Evolutionary conservation across 2,329 filamentous ascomycete genomes (phyloP), one percentile per base, ranked within the genome.

Genomic region (Fusarium hostae): DNA sequence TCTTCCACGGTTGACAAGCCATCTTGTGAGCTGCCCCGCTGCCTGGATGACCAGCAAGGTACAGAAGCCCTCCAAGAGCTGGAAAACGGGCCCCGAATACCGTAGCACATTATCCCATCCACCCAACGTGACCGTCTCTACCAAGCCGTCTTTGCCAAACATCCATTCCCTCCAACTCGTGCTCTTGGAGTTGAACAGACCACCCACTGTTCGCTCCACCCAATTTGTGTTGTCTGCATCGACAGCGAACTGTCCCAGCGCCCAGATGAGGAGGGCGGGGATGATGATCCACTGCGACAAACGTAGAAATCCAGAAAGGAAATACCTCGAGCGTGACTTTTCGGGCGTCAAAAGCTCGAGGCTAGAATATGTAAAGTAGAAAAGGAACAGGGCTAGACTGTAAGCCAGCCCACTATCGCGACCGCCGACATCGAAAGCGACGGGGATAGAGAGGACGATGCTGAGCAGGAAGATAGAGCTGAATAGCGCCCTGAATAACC

Each of bases 361-460:
- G 70, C 89, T 84, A 62, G 94, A 97, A 83, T 96, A 94, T 81
- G 94, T 83, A 80, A 97, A 92, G 85, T 98, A 98, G 86, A 97
- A 98, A 77, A 88, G 86, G 75, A 95, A 95, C 59, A 98, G 89
- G 51, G 93, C 90, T 59, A 98, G 88, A 79, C 94, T 98, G 85
- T 97, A 98, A 70, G 94, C 95, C 78, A 99, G 87, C 66, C 96
- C 96, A 79, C 94, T 97, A 77, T 96, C 95, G 78, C 94, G 91
- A 70, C 96, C 96, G 80, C 96, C 96, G 78, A 98, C 95, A 89
- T 99, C 96, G 85, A 98, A 98, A 78, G 95, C 94, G 80, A 99
- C 91, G 69, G 96, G 96, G 80, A 99, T 96, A 70, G 94, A 97
- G 80, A 98, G 92, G 79, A 98, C 91, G 81, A 98, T 94, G 83